Evolutionary conservation across 257 asterid genomes (phyloP).

Genomic region (Euphrasia confusa): DNA sequence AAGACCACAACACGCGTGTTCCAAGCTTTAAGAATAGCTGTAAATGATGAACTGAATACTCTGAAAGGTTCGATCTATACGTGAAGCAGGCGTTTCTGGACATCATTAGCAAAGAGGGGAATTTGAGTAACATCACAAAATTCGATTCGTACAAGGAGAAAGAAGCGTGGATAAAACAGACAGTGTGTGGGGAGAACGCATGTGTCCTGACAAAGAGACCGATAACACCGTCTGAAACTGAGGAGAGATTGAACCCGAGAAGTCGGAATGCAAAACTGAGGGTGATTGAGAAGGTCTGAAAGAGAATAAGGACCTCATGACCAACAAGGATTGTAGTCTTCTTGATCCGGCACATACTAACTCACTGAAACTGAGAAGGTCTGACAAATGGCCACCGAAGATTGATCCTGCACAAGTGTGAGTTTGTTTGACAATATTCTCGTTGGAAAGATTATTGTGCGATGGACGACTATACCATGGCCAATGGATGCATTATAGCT

Average conservation of each 20-base stretch:
- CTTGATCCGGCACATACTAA: neutral
- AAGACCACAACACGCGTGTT: slow-evolving; percentile 93
- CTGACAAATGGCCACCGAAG: too few relatives aligned
- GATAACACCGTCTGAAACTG: slow-evolving; percentile 76
- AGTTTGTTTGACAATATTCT: too few relatives aligned
- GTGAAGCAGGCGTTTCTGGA: slow-evolving; percentile 85
- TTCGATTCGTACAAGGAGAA: slow-evolving; percentile 25
- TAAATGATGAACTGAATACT: slow-evolving; percentile 82
- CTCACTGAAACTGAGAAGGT: too few relatives aligned
- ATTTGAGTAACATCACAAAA: slow-evolving; percentile 13
- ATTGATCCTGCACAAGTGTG: too few relatives aligned
- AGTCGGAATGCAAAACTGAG: slow-evolving; percentile 92
- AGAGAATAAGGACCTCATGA: neutral
- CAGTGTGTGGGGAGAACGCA: slow-evolving; percentile 48
- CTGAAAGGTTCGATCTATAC: slow-evolving; percentile 58
- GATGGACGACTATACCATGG: too few relatives aligned
- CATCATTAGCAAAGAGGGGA: slow-evolving; percentile 32
- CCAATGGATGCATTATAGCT: too few relatives aligned
- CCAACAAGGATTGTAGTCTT: neutral
- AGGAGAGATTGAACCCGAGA: slow-evolving; percentile 74
- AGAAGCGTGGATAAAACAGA: slow-evolving; percentile 78
- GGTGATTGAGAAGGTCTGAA: slow-evolving; percentile 74
- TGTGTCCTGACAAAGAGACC: slow-evolving; percentile 85
- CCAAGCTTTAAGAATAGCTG: slow-evolving; percentile 92
- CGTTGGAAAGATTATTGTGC: too few relatives aligned